Evolutionary conservation across 805 yeast species (phyloP).

Genomic region (Teunomyces panamensis): DNA sequence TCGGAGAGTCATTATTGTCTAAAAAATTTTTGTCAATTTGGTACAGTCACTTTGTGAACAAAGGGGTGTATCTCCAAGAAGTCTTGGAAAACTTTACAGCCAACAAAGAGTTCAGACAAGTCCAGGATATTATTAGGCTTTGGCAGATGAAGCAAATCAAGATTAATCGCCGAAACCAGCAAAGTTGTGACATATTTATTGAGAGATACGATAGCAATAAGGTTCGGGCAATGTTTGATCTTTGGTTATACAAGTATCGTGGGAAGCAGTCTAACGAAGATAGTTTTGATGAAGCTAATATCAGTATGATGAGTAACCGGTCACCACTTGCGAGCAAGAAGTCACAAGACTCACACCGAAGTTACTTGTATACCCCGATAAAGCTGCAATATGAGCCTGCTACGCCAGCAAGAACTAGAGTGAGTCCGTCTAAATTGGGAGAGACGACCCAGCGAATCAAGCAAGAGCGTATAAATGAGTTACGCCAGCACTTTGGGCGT

Average conservation of each 20-base stretch:
- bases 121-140: conserved; percentile 24
- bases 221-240: conserved; percentile 29
- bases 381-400: conserved; percentile 20
- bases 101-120: conserved; percentile 24
- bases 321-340: conserved; percentile 32
- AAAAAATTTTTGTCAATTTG: conserved; percentile 31
- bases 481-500: conserved; percentile 30
- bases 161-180: conserved; percentile 29
- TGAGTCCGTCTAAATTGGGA: conserved; percentile 36
- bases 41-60: conserved; percentile 29
- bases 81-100: conserved; percentile 28
- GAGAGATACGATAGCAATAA: conserved; percentile 30
- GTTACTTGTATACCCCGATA: conserved; percentile 35
- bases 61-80: conserved; percentile 22
- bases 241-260: conserved; percentile 32
- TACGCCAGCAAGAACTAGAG: conserved; percentile 24
- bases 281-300: conserved; percentile 14
- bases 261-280: conserved; percentile 8
- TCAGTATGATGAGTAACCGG: conserved; percentile 21
- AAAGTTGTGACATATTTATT: conserved; percentile 31
- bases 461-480: conserved; percentile 31
- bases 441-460: conserved; percentile 37
- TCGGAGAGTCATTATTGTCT: conserved; percentile 15
- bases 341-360: conserved; percentile 5
- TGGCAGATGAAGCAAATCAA: conserved; percentile 39